Conservation (phyloP, 2,329 filamentous ascomycete genomes). For the Neofusicoccum umdonicola region DNA sequence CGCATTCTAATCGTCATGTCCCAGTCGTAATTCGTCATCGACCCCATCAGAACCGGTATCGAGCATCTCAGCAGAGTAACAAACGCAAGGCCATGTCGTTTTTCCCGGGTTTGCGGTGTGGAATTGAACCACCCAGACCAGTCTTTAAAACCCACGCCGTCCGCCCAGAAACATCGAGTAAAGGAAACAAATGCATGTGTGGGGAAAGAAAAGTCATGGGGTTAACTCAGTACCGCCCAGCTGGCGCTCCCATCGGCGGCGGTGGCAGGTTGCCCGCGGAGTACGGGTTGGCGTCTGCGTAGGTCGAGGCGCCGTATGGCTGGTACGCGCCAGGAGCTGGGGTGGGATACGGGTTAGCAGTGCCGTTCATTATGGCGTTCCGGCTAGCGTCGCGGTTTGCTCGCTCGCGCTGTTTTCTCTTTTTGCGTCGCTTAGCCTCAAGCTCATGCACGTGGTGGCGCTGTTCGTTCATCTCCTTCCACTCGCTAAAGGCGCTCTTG, state of each 20-base stretch:
- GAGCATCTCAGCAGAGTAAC: neutral
- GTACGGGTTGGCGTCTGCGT: constrained; percentile 49
- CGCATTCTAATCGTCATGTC: neutral
- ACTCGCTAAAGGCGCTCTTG: constrained; percentile 64
- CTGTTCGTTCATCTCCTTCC: constrained; percentile 66
- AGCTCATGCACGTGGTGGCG: constrained; percentile 57
- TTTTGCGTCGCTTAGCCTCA: constrained; percentile 47
- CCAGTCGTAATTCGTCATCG: constrained; percentile 2
- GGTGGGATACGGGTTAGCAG: constrained; percentile 38
- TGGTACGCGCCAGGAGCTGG: constrained; percentile 29
- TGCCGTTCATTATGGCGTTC: constrained; percentile 27
- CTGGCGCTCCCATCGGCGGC: constrained; percentile 35
- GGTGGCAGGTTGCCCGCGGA: constrained; percentile 34
- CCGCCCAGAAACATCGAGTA: neutral
- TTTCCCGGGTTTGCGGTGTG: neutral
- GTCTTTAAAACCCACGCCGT: constrained; percentile 1
- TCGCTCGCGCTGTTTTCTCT: constrained; percentile 43
- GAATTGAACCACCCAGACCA: neutral
- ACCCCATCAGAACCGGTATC: neutral
- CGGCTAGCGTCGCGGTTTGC: constrained; percentile 47
- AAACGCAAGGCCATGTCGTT: neutral
- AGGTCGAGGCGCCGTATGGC: constrained; percentile 39
- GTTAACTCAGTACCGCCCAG: constrained; percentile 2
- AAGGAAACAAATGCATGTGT: neutral
- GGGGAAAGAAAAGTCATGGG: neutral